Evolutionary conservation across 1,284 basidiomycete genomes (phyloP).

Genomic region (Tilletia indica): DNA sequence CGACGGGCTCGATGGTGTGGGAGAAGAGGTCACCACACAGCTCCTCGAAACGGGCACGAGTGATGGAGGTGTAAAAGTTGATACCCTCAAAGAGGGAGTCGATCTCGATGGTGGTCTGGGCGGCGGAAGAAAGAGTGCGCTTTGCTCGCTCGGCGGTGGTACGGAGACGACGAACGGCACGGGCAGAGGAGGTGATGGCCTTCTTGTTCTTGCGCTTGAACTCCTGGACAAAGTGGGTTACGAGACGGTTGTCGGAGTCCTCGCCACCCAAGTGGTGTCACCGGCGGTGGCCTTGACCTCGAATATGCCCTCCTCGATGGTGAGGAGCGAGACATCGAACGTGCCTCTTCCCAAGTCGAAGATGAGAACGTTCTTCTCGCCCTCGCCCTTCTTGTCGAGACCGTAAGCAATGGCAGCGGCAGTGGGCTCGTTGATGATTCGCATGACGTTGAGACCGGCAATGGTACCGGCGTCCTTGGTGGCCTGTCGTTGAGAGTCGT

Average conservation of each 20-base stretch:
- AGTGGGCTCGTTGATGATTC: constrained; percentile 95
- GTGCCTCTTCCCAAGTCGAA: too few relatives aligned
- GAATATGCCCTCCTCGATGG: constrained; percentile 98
- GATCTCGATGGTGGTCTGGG: constrained; percentile 94
- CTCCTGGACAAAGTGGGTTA: constrained; percentile 96
- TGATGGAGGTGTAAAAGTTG: constrained; percentile 56
- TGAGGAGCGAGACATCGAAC: constrained; percentile 97
- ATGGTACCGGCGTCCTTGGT: too few relatives aligned
- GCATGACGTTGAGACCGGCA: too few relatives aligned
- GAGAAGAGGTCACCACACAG: constrained; percentile 93
- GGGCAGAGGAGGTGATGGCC: constrained; percentile 86
- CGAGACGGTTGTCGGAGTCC: constrained; percentile 94
- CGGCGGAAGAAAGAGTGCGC: constrained; percentile 92
- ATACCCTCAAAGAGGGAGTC: constrained; percentile 91
- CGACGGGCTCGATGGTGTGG: constrained; percentile 94
- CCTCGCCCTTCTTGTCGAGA: constrained; percentile 76
- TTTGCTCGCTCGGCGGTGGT: constrained; percentile 99
- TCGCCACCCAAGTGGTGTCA: constrained; percentile 98
- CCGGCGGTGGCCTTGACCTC: constrained; percentile 98
- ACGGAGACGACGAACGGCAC: constrained; percentile 89
- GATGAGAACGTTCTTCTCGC: constrained; percentile 90
- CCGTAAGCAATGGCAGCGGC: constrained; percentile 93
- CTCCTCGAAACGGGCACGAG: constrained; percentile 87
- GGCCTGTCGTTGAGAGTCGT: too few relatives aligned
- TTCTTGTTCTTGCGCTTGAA: constrained; percentile 89